A percentile compares a stretch with the other conserved stretches of the same genome.
phyloP scores from a whole-genome alignment of 2,329 filamentous ascomycete species.

The Chaetomium globosum region DNA sequence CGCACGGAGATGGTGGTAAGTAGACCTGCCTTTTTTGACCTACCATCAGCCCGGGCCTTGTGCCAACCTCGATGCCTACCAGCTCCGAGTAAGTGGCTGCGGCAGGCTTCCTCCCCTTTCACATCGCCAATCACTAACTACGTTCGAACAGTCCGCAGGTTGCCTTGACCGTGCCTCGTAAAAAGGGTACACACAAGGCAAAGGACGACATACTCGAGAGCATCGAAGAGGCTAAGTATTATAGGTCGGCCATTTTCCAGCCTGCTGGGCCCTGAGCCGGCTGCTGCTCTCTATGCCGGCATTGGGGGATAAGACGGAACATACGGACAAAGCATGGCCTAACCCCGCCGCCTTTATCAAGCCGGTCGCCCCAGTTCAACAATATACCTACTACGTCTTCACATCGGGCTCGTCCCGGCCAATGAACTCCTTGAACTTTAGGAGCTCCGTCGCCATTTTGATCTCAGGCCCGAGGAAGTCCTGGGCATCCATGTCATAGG shows the following conservation, averaged over 20 bases:
- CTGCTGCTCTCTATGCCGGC: no score
- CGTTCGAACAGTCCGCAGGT: slow-evolving; percentile 26
- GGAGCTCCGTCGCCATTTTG: slow-evolving; percentile 76
- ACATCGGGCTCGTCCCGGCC: slow-evolving; percentile 93
- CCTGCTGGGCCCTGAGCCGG: slow-evolving; percentile 5
- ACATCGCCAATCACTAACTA: not conserved
- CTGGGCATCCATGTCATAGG: slow-evolving; percentile 81
- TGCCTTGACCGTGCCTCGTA: slow-evolving; percentile 61
- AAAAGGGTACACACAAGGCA: slow-evolving; percentile 79
- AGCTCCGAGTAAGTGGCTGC: not conserved
- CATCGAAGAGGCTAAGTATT: slow-evolving; percentile 87
- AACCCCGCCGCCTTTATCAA: not conserved
- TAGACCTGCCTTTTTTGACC: not conserved
- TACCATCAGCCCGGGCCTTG: not conserved
- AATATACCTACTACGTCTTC: slow-evolving; percentile 74
- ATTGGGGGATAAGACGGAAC: not conserved
- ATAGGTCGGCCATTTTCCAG: slow-evolving; percentile 47
- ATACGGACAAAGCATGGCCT: not conserved
- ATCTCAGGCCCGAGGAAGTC: slow-evolving; percentile 93
- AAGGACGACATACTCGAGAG: slow-evolving; percentile 91
- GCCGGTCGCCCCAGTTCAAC: not conserved
- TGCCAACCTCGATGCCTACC: not conserved
- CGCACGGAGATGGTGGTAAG: slow-evolving; percentile 72
- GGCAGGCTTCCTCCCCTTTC: not conserved
- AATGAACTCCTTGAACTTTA: slow-evolving; percentile 93